Evolutionary conservation across 345 rosid species (phyloP).

Genomic region (Lepidium africanum): DNA sequence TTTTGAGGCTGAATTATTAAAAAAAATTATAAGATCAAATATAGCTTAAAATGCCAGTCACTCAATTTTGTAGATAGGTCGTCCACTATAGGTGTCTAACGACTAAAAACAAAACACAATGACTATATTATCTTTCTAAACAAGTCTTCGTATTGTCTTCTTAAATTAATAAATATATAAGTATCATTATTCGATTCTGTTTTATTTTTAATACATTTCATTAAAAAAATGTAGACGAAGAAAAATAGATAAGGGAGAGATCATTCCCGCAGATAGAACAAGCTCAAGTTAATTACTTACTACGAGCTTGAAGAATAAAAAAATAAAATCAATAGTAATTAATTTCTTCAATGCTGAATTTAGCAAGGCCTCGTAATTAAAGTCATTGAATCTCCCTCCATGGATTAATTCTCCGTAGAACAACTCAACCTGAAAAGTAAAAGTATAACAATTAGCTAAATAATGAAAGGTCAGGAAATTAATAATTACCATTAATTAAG

Average conservation of each 20-base stretch:
- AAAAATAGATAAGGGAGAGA: not conserved
- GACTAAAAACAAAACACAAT: too few species aligned
- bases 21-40: too few species aligned
- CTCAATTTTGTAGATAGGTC: too few species aligned
- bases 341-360: not conserved
- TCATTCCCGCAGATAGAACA: not conserved
- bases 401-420: conserved; percentile 1
- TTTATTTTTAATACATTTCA: not conserved
- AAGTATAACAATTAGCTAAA: not conserved
- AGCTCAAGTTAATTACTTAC: not conserved
- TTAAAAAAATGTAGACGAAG: not conserved
- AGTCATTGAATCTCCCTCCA: conserved; percentile 5
- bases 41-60: too few species aligned
- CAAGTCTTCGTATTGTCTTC: too few species aligned
- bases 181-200: too few species aligned
- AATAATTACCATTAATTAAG: not conserved
- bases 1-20: too few species aligned
- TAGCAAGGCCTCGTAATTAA: not conserved
- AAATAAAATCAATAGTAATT: not conserved
- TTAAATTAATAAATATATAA: not conserved
- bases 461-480: not conserved
- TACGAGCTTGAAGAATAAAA: conserved; percentile 7
- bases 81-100: too few species aligned
- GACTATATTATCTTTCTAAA: too few species aligned
- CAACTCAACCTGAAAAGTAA: conserved; percentile 6